Evolutionary conservation across 2,329 filamentous ascomycete genomes (phyloP), one percentile per base, ranked within the genome.

Genomic region (Clonostachys solani): DNA sequence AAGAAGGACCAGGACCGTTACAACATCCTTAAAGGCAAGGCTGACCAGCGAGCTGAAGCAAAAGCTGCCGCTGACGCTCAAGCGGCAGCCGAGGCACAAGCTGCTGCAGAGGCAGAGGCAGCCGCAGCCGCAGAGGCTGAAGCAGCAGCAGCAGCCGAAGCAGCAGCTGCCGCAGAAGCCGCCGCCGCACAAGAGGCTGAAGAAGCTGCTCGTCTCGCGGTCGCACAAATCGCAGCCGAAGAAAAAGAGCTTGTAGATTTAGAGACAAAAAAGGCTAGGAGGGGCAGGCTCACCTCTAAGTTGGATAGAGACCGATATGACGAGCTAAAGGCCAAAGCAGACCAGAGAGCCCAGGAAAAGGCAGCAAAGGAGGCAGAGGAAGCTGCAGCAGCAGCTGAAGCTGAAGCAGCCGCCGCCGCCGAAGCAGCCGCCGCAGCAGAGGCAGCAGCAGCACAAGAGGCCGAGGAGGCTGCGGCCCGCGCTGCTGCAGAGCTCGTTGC

Each of bases 81-180:
- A 42, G 66, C 59, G 5, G 61, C 57, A 13, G 56, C 44, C 6
- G 52, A 50, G 33, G 59, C 59, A 44, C 54, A 51, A 17, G 52
- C 54, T n/a, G 60, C 62, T 42, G 63, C 59, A 56, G 47, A 60
- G 53, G 42, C 45, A 29, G 33, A 74, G 73, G 58, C 69, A 70
- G 50, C 61, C 61, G 42, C 66, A 62, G 33, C 65, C 63, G 58
- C 59, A 42, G 53, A 47, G 8, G 50, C 49, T 45, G 51, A 53
- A 9, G 49, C 56, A 23, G 67, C 73, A 48, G 67, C 65, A 7
- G 65, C 68, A 42, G 69, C 74, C 42, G 67, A 73, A 48, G 67
- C 65, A 7, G 65, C 68, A 42, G 69, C 74, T 41, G 67, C 65
- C 15, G 63, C 66, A 45, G 68, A 72, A 47, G 60, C 60, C 4